Evolutionary conservation across 2,329 filamentous ascomycete genomes (phyloP), one percentile per base, ranked within the genome.

Genomic region (Diaporthe vexans): DNA sequence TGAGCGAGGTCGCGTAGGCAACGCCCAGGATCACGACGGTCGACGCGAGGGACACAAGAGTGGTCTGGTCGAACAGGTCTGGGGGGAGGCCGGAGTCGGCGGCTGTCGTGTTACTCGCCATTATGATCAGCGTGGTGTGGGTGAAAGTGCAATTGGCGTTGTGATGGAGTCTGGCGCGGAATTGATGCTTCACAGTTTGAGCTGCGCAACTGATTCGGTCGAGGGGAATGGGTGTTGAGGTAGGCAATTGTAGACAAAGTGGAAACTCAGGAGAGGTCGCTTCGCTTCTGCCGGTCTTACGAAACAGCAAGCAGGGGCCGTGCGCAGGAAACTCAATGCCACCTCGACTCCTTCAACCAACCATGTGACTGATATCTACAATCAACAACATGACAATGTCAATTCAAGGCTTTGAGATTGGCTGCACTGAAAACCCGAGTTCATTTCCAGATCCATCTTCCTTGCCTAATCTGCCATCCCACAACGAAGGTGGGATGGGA

Each of bases 31-130:
- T 88, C 77, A 85, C 85, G 73, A 91, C 79, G 9, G 89, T 90
- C 21, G 87, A 87, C 61, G 85, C 83, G 59, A 92, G 88, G 52
- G 90, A 92, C 76, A 89, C 79, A 76, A 92, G 84, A 21, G 91
- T 92, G 2, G 88, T 91, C 71, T 83, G 82, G 80, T 93, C 91
- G 80, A 92, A 90, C 43, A 92, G 81, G 77, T 91, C 88, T 5
- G 87, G 85, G 2, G 89, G 88, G 9, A 89, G 85, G 40, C 80
- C 74, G 21, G 76, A 76, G 9, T 78, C 52, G 29, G 72, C 54
- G 43, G 56, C 17, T 72, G 52, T 40, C 37, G 67, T 51, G 59
- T 54, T 57, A 61, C 57, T 59, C 52, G 43, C 56, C 74, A 76
- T 76, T 33, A 26, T 63, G 72, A 46, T n/a, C 33, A 21, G 3